Evolutionary conservation across 805 yeast genomes (phyloP).

Genomic region (Saturnispora dispora): DNA sequence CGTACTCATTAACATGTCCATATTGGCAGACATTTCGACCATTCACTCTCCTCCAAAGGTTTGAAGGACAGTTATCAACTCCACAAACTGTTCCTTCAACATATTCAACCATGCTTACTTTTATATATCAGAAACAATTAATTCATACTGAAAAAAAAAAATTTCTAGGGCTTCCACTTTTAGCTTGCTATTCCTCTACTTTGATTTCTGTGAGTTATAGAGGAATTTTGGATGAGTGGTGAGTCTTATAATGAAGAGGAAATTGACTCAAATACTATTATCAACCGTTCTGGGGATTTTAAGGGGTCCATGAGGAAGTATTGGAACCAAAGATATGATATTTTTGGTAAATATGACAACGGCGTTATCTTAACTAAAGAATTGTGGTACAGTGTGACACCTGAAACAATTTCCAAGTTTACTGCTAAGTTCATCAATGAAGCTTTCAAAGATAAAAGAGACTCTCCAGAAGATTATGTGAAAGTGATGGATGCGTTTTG

Average conservation of each 20-base stretch:
- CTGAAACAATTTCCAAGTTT: constrained; percentile 61
- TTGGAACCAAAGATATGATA: constrained; percentile 51
- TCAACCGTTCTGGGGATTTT: constrained; percentile 10
- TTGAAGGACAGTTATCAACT: constrained; percentile 77
- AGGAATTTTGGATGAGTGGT: background rate
- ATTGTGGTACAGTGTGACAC: constrained; percentile 84
- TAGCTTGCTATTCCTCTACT: background rate
- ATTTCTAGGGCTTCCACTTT: background rate
- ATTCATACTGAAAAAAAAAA: background rate
- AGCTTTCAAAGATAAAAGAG: constrained; percentile 60
- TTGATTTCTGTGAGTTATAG: too few species aligned
- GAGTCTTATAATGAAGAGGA: background rate
- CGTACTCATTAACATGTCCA: constrained; percentile 85
- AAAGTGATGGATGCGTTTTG: constrained; percentile 59
- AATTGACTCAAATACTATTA: constrained; percentile 8
- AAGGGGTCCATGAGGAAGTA: constrained; percentile 33
- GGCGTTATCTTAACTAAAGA: constrained; percentile 64
- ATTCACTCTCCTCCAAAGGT: constrained; percentile 59
- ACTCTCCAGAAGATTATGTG: background rate
- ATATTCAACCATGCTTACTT: constrained; percentile 15
- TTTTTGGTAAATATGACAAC: constrained; percentile 57
- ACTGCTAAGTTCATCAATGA: constrained; percentile 47
- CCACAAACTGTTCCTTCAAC: constrained; percentile 81
- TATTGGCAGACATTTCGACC: constrained; percentile 81
- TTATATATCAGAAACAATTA: background rate